phyloP scores from a whole-genome alignment of 441 rosid species.

The Erysimum cheiri region DNA sequence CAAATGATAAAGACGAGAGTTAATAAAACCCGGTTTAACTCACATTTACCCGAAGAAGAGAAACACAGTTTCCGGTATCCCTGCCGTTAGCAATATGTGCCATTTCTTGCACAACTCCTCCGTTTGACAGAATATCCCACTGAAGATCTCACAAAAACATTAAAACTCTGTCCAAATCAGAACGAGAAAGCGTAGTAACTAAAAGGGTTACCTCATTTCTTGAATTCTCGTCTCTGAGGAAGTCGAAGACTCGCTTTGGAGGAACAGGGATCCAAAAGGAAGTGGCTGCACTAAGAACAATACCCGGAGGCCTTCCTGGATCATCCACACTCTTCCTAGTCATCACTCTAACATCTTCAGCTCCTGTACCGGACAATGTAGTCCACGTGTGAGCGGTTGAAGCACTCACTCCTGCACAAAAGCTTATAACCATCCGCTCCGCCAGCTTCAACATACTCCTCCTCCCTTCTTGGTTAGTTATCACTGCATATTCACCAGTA shows the following conservation, averaged over 20 bases:
- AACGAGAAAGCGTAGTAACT: background rate
- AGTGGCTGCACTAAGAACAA: constrained; percentile 46
- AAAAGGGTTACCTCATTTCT: constrained; percentile 40
- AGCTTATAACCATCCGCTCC: constrained; percentile 43
- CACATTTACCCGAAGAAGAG: constrained; percentile 56
- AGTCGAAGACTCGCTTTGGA: constrained; percentile 40
- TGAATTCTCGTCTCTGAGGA: constrained; percentile 44
- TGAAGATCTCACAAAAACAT: constrained; percentile 17
- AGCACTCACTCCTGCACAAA: constrained; percentile 45
- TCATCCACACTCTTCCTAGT: constrained; percentile 45
- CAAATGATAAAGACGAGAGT: constrained; percentile 1
- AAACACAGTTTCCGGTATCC: constrained; percentile 58
- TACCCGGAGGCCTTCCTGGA: constrained; percentile 46
- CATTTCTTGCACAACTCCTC: constrained; percentile 57
- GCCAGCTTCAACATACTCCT: constrained; percentile 45
- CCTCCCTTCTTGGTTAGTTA: constrained; percentile 45
- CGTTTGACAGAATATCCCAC: constrained; percentile 64
- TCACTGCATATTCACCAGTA: constrained; percentile 34
- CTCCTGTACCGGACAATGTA: constrained; percentile 44
- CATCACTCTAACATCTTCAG: constrained; percentile 48
- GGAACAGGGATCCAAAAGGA: constrained; percentile 47
- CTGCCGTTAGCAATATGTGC: constrained; percentile 59
- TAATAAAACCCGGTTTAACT: constrained; percentile 12
- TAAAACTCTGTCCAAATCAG: background rate
- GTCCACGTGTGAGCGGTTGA: constrained; percentile 42